Evolutionary conservation across 2,329 filamentous ascomycete species (phyloP).

Genomic region (Pseudogymnoascus sp.): DNA sequence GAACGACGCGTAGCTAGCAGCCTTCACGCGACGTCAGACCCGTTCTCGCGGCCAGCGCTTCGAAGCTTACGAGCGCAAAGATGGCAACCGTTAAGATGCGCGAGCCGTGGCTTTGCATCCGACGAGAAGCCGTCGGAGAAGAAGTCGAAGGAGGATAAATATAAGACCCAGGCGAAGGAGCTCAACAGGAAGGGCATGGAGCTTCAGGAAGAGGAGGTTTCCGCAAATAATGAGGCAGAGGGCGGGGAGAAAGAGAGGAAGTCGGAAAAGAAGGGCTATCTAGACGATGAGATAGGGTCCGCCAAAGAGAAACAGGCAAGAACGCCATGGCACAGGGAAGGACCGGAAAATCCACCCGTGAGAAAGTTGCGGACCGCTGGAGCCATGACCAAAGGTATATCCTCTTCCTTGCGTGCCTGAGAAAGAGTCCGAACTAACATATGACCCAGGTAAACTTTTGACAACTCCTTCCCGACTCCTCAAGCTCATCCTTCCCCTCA

Average conservation of each 20-base stretch:
- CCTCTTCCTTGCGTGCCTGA: not conserved
- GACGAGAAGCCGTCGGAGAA: not conserved
- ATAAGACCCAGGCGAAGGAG: slow-evolving; percentile 20
- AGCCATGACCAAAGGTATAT: slow-evolving; percentile 56
- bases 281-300: slow-evolving; percentile 30
- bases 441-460: slow-evolving; percentile 58
- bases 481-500: slow-evolving; percentile 72
- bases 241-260: not conserved
- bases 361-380: slow-evolving; percentile 37
- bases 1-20: not conserved
- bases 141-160: not conserved
- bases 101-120: not conserved
- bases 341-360: slow-evolving; percentile 51
- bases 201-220: slow-evolving; percentile 31
- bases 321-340: slow-evolving; percentile 60
- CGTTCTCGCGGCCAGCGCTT: no score
- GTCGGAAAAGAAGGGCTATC: slow-evolving; percentile 28
- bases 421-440: not conserved
- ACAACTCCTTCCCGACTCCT: slow-evolving; percentile 75
- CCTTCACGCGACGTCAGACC: not conserved
- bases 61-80: not conserved
- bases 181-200: slow-evolving; percentile 30
- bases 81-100: not conserved
- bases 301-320: slow-evolving; percentile 50
- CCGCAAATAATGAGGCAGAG: slow-evolving; percentile 22